Percentiles rank a stretch among this genome's conserved stretches.
These are phyloP conservation scores for Backusella luteola DNA, from an alignment of 192 early-diverging fungal genomes.

Conservation along the genomic window DNA sequence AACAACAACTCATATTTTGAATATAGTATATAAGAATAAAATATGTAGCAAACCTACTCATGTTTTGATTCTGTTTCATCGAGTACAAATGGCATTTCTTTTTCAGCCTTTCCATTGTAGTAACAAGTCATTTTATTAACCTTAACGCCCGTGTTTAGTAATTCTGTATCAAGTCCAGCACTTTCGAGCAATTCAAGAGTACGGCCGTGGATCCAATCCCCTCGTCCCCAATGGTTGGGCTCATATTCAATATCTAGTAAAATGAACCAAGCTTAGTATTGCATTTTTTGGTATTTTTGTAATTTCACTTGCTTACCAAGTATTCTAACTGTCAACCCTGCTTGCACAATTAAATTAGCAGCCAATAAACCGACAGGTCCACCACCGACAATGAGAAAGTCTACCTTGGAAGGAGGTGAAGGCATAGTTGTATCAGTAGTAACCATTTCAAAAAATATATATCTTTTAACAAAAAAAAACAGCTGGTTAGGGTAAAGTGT, in stretches of 20 bases:
- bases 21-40: background rate
- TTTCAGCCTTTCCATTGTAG: conserved; percentile 14
- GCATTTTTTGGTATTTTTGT: background rate
- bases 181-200: conserved; percentile 28
- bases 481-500: background rate
- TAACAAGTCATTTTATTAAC: conserved; percentile 19
- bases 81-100: conserved; percentile 21
- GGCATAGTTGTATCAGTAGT: conserved; percentile 6
- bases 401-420: conserved; percentile 14
- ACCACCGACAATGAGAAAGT: conserved; percentile 31
- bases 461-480: background rate
- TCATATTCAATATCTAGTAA: conserved; percentile 29
- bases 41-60: conserved; percentile 11
- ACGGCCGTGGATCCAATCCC: conserved; percentile 32
- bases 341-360: conserved; percentile 19
- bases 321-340: conserved; percentile 25
- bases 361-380: conserved; percentile 35
- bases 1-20: background rate
- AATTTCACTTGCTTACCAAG: conserved; percentile 16
- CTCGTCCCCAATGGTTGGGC: conserved; percentile 34
- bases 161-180: conserved; percentile 17
- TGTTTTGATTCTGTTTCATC: conserved; percentile 25
- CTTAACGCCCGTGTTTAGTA: conserved; percentile 26
- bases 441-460: background rate
- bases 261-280: background rate